These are phyloP conservation scores for Lepidium africanum DNA, from an alignment of 345 rosid genomes.

Conservation along the genomic window DNA sequence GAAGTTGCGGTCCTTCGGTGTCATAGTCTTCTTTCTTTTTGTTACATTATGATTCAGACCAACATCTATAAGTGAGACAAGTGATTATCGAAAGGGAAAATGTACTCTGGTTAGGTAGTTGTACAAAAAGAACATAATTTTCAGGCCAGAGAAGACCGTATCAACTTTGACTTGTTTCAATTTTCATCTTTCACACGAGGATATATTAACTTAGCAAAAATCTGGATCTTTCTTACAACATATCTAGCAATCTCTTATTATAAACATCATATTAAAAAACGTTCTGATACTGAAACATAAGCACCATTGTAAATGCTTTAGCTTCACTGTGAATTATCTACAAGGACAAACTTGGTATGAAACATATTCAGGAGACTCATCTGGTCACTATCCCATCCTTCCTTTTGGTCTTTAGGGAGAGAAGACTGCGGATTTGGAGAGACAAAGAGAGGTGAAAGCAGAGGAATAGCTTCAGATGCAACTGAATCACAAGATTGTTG, in stretches of 20 bases:
- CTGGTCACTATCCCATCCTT: slow-evolving; percentile 25
- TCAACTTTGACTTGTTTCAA: not conserved
- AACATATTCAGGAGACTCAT: slow-evolving; percentile 30
- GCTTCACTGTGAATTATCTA: slow-evolving; percentile 24
- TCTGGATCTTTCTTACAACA: not conserved
- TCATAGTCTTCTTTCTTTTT: slow-evolving; percentile 20
- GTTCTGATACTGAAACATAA: not conserved
- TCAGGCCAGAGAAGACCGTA: slow-evolving; percentile 4
- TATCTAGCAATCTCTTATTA: not conserved
- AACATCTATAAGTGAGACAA: slow-evolving; percentile 22
- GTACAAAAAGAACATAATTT: slow-evolving; percentile 59
- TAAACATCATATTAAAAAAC: not conserved
- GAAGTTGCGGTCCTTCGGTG: slow-evolving; percentile 15
- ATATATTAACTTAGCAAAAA: not conserved
- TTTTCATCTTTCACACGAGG: not conserved
- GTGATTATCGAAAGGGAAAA: slow-evolving; percentile 16
- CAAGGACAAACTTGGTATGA: slow-evolving; percentile 40
- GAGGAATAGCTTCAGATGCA: slow-evolving; percentile 35
- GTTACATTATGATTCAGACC: slow-evolving; percentile 23
- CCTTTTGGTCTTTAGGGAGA: not conserved
- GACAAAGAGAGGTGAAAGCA: slow-evolving; percentile 40
- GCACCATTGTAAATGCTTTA: not conserved
- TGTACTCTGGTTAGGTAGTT: slow-evolving; percentile 37
- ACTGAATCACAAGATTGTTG: not conserved
- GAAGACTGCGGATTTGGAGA: slow-evolving; percentile 22